Percentiles rank a stretch among this genome's conserved stretches.
Conservation (phyloP, 805 yeast genomes). For the Kuraishia piskuri region DNA sequence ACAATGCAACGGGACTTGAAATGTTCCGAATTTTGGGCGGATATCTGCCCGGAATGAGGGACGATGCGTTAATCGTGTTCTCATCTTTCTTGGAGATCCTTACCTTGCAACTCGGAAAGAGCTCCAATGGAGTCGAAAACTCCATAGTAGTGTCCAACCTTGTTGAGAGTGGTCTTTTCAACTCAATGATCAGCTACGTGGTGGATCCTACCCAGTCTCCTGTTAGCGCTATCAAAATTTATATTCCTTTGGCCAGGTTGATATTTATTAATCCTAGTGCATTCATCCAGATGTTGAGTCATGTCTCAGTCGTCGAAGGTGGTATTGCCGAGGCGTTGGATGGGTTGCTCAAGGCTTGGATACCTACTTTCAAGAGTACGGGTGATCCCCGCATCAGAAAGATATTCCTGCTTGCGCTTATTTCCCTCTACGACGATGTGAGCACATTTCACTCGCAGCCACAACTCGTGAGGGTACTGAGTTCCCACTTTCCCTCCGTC, state of each 20-base stretch:
- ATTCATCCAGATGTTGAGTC: conserved; percentile 24
- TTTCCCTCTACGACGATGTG: conserved; percentile 12
- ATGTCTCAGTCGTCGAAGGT: conserved; percentile 19
- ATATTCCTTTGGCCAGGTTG: conserved; percentile 30
- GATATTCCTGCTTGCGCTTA: conserved; percentile 21
- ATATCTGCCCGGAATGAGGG: conserved; percentile 55
- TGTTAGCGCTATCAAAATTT: conserved; percentile 29
- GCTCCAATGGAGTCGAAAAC: conserved; percentile 11
- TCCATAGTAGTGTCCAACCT: conserved; percentile 16
- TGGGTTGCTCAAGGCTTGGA: conserved; percentile 9
- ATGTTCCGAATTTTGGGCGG: conserved; percentile 42
- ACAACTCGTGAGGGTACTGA: conserved; percentile 14
- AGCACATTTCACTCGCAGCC: neutral
- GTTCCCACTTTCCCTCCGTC: conserved; percentile 17
- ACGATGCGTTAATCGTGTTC: conserved; percentile 55
- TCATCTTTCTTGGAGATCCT: conserved; percentile 46
- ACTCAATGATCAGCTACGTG: conserved; percentile 30
- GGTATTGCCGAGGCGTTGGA: conserved; percentile 5
- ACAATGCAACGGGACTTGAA: conserved; percentile 26
- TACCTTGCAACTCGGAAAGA: conserved; percentile 24
- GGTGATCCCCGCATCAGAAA: conserved; percentile 75
- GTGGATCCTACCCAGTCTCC: conserved; percentile 35
- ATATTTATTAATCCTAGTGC: conserved; percentile 24
- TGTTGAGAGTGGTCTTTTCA: conserved; percentile 36
- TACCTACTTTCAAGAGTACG: conserved; percentile 24